These are phyloP conservation scores for Trichocladium antarcticum DNA, from an alignment of 495 filamentous ascomycete genomes.

Conservation along the genomic window DNA sequence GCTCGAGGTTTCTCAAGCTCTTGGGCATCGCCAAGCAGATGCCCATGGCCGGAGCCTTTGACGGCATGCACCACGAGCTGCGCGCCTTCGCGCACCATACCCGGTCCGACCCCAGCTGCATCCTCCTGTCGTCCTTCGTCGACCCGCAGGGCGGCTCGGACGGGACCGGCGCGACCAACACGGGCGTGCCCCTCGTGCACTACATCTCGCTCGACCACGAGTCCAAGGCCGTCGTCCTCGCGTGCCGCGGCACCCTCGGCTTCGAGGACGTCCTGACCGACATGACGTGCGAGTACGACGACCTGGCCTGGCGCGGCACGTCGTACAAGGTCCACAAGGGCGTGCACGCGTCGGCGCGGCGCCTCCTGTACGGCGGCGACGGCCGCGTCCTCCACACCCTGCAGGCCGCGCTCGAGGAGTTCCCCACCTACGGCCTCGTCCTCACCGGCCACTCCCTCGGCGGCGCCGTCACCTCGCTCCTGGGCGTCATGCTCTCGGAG, in stretches of 20 bases:
- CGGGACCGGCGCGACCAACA: conserved; percentile 56
- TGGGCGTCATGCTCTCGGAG: conserved; percentile 63
- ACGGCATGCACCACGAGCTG: conserved; percentile 52
- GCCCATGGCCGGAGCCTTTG: conserved; percentile 34
- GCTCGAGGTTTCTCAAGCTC: conserved; percentile 56
- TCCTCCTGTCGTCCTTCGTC: conserved; percentile 64
- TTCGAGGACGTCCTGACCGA: conserved; percentile 75
- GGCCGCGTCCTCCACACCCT: conserved; percentile 58
- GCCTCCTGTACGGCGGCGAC: conserved; percentile 54
- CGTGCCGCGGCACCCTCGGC: conserved; percentile 64
- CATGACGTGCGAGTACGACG: conserved; percentile 72
- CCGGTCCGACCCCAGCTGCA: conserved; percentile 52
- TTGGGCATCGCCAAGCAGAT: conserved; percentile 52
- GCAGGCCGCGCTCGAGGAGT: conserved; percentile 58
- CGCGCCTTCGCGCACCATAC: conserved; percentile 63
- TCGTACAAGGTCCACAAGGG: conserved; percentile 70
- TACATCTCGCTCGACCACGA: conserved; percentile 70
- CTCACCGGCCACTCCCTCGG: conserved; percentile 70
- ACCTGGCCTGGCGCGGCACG: conserved; percentile 54
- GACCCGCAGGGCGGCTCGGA: conserved; percentile 67
- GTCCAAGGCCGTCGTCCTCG: conserved; percentile 64
- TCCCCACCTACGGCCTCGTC: conserved; percentile 61
- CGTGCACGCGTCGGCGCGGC: conserved; percentile 65
- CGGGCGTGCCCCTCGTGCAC: conserved; percentile 67
- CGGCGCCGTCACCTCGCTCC: conserved; percentile 60